Base-by-base conservation (phyloP, 352 stramenopile genomes). In the Thraustotheca clavata region DNA sequence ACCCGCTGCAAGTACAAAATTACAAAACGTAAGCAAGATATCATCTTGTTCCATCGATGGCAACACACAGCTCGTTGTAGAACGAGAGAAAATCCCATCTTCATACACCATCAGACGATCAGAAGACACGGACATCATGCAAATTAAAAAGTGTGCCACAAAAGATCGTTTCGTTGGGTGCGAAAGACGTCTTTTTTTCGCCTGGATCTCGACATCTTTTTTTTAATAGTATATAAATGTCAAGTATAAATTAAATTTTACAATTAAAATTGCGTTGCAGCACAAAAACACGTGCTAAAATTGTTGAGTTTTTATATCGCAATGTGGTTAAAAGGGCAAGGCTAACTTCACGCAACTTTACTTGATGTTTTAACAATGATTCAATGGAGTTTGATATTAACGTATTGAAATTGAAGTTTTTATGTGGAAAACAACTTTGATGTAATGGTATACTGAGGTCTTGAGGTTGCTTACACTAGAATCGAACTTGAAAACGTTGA, bases 251-350 rank as follows among this genome's bases (percentile, higher is more conserved):
- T 14, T 52, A 14, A 6, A 11, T 52, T 52, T 3, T 3, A 52
- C 38, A 20, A 43, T 43, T 18, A 43, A 43, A 43, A 43, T 11
- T 14, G 12, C 7, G 43, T n/a, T 31, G 3, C 11, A 31, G 9
- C 33, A 62, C 54, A 62, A 62, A 31, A 38, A 52, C 34, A 62
- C 49, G 8, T n/a, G 59, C 4, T 16, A 67, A 35, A n/a, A 41
- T 36, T 16, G 48, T 63, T 63, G 9, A 29, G 46, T 3, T n/a
- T n/a, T n/a, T n/a, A n/a, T n/a, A n/a, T n/a, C n/a, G n/a, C n/a
- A n/a, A n/a, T n/a, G n/a, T n/a, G n/a, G n/a, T n/a, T 6, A 31
- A 9, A 7, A 52, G 43, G 34, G 43, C 3, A 52, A 52, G 43
- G 43, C 31, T 52, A 52, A 52, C 34, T 31, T 11, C 43, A 52